Evolutionary conservation across 805 yeast species (phyloP), one percentile per base, ranked within the genome.

Genomic region (Yarrowia sp.): DNA sequence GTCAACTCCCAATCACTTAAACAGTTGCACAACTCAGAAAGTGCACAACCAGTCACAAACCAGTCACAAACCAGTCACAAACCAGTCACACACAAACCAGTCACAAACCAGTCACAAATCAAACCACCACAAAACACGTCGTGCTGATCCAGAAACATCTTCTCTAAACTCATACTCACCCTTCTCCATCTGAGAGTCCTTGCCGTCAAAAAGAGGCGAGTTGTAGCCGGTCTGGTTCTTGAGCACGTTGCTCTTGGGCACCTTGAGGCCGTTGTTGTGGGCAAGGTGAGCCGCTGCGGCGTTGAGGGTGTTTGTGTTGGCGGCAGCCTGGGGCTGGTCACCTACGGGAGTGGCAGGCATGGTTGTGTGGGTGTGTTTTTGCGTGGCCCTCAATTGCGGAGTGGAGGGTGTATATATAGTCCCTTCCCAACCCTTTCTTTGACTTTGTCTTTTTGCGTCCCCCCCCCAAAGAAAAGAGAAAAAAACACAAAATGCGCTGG

Each of bases 171-270:
- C 9, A 7, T 21, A 63, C 66, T 42, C 63, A 69, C 73, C 73
- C 31, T 69, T 80, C 66, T 85, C 91, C 73, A 86, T 82, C 74
- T 94, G 98, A 51, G 82, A 80, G 70, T 85, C 87, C 72, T 88
- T 90, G 33, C 92, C 96, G 22, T 84, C 81, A 71, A 90, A 93
- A 5, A 88, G 86, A 60, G 84, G 78, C 58, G 87, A 82, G 65
- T 84, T 83, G 78, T 91, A 93, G 66, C 91, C 97, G 19, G 73
- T 55, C 61, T 38, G 47, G 61, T 55, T 55, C 61, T 55, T 55
- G 38, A 55, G 47, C n/a, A 55, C 47, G 9, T 53, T 35, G 61
- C 21, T 39, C 9, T 24, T 19, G 36, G 22, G 10, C 49, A 55
- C 36, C 47, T 55, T 55, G 38, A 33, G 61, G 47, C 46, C 61